These are phyloP conservation scores for Leptographium flavum DNA, from an alignment of 2,329 filamentous ascomycete genomes.

Conservation along the genomic window DNA sequence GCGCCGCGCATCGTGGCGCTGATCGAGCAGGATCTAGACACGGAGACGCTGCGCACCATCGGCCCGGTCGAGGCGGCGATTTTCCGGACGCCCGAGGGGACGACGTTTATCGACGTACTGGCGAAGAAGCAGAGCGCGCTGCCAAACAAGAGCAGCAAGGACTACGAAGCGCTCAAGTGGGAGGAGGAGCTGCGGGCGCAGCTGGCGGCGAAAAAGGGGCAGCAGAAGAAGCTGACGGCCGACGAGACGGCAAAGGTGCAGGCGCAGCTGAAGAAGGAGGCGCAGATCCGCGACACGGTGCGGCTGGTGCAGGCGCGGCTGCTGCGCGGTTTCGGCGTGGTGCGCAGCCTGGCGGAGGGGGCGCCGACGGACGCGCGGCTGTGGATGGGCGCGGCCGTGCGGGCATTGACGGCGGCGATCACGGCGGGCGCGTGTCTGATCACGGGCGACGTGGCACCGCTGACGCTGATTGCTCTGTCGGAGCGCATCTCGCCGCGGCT, in stretches of 20 bases:
- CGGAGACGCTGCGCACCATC: constrained; percentile 52
- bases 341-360: constrained; percentile 66
- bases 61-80: constrained; percentile 87
- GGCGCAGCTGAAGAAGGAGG: constrained; percentile 77
- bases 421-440: constrained; percentile 70
- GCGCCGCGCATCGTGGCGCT: constrained; percentile 62
- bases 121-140: constrained; percentile 61
- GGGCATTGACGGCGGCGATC: constrained; percentile 58
- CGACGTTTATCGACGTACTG: constrained; percentile 78
- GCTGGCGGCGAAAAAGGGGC: constrained; percentile 83
- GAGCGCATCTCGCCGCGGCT: constrained; percentile 61
- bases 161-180: constrained; percentile 95
- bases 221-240: constrained; percentile 75
- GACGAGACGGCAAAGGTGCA: constrained; percentile 88
- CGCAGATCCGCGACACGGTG: constrained; percentile 61
- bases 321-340: constrained; percentile 71
- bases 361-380: constrained; percentile 77
- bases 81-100: constrained; percentile 79
- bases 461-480: constrained; percentile 67
- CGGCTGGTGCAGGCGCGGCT: constrained; percentile 55
- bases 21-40: constrained; percentile 59
- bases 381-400: constrained; percentile 78
- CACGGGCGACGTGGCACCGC: constrained; percentile 63
- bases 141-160: constrained; percentile 80
- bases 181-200: constrained; percentile 82